These are phyloP conservation scores for Hymenoscyphus linearis DNA, from an alignment of 2,329 filamentous ascomycete genomes.

Conservation along the genomic window DNA sequence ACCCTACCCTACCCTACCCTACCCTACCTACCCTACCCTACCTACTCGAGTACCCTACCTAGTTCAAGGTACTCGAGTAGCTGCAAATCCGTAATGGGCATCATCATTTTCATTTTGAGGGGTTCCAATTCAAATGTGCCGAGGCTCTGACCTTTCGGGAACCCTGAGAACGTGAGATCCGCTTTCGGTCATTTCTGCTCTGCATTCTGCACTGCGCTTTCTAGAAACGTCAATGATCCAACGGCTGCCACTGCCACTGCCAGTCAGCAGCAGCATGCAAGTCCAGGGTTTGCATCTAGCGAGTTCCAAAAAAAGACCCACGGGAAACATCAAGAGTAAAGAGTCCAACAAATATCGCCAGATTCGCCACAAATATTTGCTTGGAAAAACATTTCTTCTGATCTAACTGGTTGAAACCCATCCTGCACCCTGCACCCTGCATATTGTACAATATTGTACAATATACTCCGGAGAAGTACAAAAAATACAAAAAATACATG, in stretches of 20 bases:
- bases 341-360: not conserved
- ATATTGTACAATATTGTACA: slow-evolving; percentile 11
- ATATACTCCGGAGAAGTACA: too few species aligned
- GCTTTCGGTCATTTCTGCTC: not conserved
- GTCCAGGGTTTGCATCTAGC: not conserved
- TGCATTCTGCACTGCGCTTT: too few species aligned
- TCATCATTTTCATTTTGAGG: not conserved
- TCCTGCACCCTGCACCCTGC: not conserved
- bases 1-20: too few species aligned
- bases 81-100: slow-evolving; percentile 1
- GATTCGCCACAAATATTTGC: too few species aligned
- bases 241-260: too few species aligned
- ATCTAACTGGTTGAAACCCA: not conserved
- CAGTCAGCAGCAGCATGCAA: not conserved
- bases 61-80: too few species aligned
- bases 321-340: not conserved
- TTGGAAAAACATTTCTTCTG: not conserved
- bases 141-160: not conserved
- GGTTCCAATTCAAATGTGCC: not conserved
- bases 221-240: not conserved
- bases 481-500: not conserved
- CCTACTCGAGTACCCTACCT: too few species aligned
- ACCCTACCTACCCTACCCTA: too few species aligned
- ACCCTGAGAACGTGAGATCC: not conserved
- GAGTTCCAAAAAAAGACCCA: not conserved